Base-by-base conservation (phyloP, 1,284 basidiomycete genomes). In the Pseudozyma tsukubaensis region DNA sequence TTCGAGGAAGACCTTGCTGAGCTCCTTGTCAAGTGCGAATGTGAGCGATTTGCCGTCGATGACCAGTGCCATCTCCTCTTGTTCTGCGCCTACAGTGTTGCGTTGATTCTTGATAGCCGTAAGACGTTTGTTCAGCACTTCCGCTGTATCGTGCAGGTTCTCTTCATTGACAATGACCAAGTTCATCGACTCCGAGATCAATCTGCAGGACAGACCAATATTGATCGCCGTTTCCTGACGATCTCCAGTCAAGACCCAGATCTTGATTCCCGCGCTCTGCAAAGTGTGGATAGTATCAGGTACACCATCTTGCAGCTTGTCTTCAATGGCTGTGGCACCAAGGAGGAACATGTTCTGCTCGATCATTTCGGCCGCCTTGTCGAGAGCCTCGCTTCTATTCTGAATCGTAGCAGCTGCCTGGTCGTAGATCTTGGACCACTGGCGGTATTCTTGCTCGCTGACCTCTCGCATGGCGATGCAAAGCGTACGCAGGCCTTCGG, bases 161-260 rank as follows among this genome's bases (percentile, higher is more conserved):
- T 92, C 92, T 83, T 99, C 96, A 80, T 99, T 99, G 66, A 99
- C 91, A 84, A 90, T 62, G 78, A 94, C 94, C 86, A 99, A 80
- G 84, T 97, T 98, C 97, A 99, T 99, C 14, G 93, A 94, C 86
- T 99, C 97, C 2, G 94, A 94, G 67, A 99, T 98, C 72, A 99
- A 86, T 67, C 94, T 90, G 87, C 96, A 99, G 1, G 94, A 95
- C 88, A 99, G 91, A 52, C 97, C 97, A 73, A 99, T 99, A 82
- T 99, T 99, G 86, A 99, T 98, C 13, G 97, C 97, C 2, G 97
- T 99, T 86, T 99, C 97, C 86, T 99, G 96, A 69, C 96, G 88
- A 85, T 99, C 97, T 2, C 97, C 97, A 1, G 97, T 99, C 51
- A 99, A 86, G 11, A 99, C 94, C 97, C 97, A 99, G 39, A 99